Percentiles rank a stretch among this genome's conserved stretches.
phyloP scores from a whole-genome alignment of 2,329 filamentous ascomycete genomes.

The Fusarium goolgardi region DNA sequence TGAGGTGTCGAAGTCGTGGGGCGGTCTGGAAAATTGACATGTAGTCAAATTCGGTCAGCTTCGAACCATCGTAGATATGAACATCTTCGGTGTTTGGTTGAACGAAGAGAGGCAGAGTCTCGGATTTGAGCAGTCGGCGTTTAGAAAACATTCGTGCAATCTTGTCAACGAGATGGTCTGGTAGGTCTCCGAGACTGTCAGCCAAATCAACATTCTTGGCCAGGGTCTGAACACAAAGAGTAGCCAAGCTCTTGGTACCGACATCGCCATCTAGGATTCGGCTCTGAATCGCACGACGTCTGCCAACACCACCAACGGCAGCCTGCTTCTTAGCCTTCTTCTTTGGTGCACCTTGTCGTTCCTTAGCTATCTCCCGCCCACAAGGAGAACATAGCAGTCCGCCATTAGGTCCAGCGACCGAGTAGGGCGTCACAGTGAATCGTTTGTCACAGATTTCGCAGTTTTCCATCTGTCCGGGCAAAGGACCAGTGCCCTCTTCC shows the following conservation, averaged over 20 bases:
- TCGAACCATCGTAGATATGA: conserved; percentile 68
- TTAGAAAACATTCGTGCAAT: conserved; percentile 71
- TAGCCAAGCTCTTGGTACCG: conserved; percentile 76
- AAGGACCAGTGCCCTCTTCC: conserved; percentile 60
- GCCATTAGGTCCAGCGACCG: conserved; percentile 82
- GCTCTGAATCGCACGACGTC: conserved; percentile 82
- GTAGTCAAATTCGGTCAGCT: conserved; percentile 80
- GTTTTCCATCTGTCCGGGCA: conserved; percentile 89
- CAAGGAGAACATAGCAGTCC: conserved; percentile 88
- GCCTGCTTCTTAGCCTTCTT: conserved; percentile 62
- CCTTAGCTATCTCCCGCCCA: conserved; percentile 77
- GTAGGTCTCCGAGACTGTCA: conserved; percentile 70
- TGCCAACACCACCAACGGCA: conserved; percentile 65
- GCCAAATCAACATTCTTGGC: conserved; percentile 72
- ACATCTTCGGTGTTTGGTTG: conserved; percentile 63
- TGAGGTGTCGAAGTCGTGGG: conserved; percentile 75
- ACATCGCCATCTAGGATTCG: conserved; percentile 82
- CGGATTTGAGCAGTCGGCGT: conserved; percentile 64
- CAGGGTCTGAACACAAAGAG: conserved; percentile 71
- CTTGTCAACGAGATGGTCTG: conserved; percentile 66
- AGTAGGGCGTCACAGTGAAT: conserved; percentile 93
- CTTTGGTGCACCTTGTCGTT: conserved; percentile 56
- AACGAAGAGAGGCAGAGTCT: conserved; percentile 68
- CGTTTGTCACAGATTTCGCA: conserved; percentile 87
- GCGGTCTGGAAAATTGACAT: conserved; percentile 82